These are phyloP conservation scores for Rheum nobile DNA, from an alignment of 148 eudicot genomes.

Conservation along the genomic window DNA sequence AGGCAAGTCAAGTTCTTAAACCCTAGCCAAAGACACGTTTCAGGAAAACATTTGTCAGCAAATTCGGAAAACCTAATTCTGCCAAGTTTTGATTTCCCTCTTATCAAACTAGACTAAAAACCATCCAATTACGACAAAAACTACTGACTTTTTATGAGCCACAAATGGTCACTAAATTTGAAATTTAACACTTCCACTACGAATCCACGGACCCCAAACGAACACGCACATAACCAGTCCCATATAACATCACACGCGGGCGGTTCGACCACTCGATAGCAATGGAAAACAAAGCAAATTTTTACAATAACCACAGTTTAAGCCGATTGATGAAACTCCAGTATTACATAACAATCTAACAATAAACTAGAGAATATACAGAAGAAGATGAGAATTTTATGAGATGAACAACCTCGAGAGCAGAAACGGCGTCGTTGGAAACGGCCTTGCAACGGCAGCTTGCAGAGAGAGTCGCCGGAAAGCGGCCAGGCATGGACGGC, in stretches of 20 bases:
- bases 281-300: no score
- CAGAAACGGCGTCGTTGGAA: background rate
- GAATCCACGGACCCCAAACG: no score
- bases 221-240: no score
- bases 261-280: background rate
- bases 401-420: background rate
- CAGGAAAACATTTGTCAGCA: background rate
- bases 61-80: background rate
- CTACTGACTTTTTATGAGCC: background rate
- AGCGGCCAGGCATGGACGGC: background rate
- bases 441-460: conserved; percentile 1
- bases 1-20: background rate
- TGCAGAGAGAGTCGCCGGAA: background rate
- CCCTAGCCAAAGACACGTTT: background rate
- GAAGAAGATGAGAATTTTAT: background rate
- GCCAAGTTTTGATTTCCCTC: no score
- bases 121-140: background rate
- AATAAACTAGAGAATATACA: background rate
- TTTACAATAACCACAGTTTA: background rate
- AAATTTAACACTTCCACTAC: background rate
- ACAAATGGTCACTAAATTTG: background rate
- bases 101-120: background rate
- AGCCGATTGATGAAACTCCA: background rate
- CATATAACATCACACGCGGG: no score
- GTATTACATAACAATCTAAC: background rate